Percentiles rank a stretch among this genome's conserved stretches.
phyloP scores from a whole-genome alignment of 257 asterid genomes.

The Parsonsia alboflavescens region DNA sequence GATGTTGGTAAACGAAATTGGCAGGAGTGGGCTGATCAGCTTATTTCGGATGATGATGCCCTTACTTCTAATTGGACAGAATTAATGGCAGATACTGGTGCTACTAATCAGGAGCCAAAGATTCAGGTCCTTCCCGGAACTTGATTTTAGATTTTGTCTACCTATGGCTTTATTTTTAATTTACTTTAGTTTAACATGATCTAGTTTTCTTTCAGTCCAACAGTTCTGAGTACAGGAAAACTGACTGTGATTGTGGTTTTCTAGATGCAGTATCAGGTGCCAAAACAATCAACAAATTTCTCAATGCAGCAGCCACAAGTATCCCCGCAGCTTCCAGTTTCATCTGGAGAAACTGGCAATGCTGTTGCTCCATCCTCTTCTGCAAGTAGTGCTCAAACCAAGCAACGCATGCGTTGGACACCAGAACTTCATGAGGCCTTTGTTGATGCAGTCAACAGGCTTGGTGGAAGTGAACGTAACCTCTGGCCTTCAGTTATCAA shows the following conservation, averaged over 20 bases:
- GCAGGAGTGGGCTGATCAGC: constrained; percentile 75
- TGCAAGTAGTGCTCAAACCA: constrained; percentile 55
- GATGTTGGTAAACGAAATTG: constrained; percentile 43
- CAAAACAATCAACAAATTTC: constrained; percentile 36
- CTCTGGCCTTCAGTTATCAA: constrained; percentile 6
- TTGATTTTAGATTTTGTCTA: constrained; percentile 13
- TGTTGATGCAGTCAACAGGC: constrained; percentile 80
- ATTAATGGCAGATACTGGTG: constrained; percentile 50
- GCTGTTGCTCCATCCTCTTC: constrained; percentile 52
- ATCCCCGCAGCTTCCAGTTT: constrained; percentile 38
- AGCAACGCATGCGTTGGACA: constrained; percentile 96
- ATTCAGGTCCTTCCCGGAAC: constrained; percentile 22
- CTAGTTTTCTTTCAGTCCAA: background rate
- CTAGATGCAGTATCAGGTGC: constrained; percentile 32
- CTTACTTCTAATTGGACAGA: constrained; percentile 58
- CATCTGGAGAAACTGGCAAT: constrained; percentile 44
- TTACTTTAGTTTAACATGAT: constrained; percentile 8
- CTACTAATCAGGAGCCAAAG: constrained; percentile 39
- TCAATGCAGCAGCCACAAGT: constrained; percentile 42
- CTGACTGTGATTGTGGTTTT: constrained; percentile 15
- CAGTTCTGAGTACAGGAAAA: background rate
- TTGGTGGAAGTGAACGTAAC: constrained; percentile 94
- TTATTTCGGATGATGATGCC: constrained; percentile 47
- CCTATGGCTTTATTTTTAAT: background rate
- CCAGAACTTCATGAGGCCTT: constrained; percentile 86